phyloP scores from a whole-genome alignment of 2,329 filamentous ascomycete species.

The Botrytis deweyae region DNA sequence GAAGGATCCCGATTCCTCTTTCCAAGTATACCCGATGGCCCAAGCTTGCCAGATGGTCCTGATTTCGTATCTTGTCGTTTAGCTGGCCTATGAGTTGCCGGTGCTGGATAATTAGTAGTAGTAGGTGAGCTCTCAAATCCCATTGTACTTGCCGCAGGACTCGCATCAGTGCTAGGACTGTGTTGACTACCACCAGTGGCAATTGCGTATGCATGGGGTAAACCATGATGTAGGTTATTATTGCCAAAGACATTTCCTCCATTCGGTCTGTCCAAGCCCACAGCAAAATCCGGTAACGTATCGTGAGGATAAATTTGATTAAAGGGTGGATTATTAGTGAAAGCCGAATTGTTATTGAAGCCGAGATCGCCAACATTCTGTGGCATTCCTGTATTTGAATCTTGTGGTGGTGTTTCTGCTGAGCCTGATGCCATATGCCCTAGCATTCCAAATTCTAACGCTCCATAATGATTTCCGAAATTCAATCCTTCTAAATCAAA shows the following conservation, averaged over 20 bases:
- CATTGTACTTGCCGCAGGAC: constrained; percentile 55
- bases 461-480: constrained; percentile 95
- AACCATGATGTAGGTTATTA: constrained; percentile 55
- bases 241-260: constrained; percentile 44
- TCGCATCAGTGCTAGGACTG: constrained; percentile 64
- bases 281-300: constrained; percentile 52
- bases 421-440: constrained; percentile 94
- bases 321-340: constrained; percentile 44
- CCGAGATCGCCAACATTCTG: constrained; percentile 46
- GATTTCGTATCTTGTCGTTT: constrained; percentile 35
- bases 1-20: constrained; percentile 72
- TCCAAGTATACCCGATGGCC: constrained; percentile 36
- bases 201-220: constrained; percentile 65
- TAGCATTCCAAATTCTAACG: constrained; percentile 92
- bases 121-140: constrained; percentile 58
- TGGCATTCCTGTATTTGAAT: constrained; percentile 49
- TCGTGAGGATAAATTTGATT: constrained; percentile 49
- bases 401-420: constrained; percentile 73
- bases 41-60: constrained; percentile 32
- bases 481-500: constrained; percentile 93
- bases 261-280: constrained; percentile 47
- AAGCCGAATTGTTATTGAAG: constrained; percentile 36
- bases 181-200: constrained; percentile 60
- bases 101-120: constrained; percentile 34
- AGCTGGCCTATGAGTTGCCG: constrained; percentile 32